Percentiles rank a stretch among this genome's conserved stretches.
Conservation (phyloP, 306 rosid genomes). For the Myrica gale region DNA sequence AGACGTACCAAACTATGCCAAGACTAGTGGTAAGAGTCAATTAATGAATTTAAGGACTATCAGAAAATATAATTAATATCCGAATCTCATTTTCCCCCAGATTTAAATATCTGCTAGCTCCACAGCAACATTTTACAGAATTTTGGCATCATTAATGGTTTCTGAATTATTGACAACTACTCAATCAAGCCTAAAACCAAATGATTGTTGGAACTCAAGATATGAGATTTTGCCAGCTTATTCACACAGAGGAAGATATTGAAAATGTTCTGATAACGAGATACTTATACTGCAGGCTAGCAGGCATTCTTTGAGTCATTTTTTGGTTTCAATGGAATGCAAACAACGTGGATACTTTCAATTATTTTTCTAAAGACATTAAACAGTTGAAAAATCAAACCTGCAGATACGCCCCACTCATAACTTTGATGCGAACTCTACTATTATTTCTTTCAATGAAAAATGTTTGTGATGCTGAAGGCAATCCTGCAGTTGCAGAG, state of each 20-base stretch:
- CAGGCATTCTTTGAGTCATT: slow-evolving; percentile 15
- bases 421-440: slow-evolving; percentile 65
- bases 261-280: slow-evolving; percentile 6
- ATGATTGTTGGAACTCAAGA: not conserved
- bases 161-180: not conserved
- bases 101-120: not conserved
- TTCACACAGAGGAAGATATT: slow-evolving; percentile 10
- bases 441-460: slow-evolving; percentile 51
- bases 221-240: slow-evolving; percentile 19
- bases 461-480: slow-evolving; percentile 59
- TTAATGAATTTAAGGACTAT: not conserved
- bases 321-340: slow-evolving; percentile 12
- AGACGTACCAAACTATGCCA: not conserved
- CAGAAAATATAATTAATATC: not conserved
- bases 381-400: slow-evolving; percentile 32
- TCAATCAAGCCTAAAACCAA: not conserved
- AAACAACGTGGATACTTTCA: slow-evolving; percentile 12
- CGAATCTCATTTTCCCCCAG: not conserved
- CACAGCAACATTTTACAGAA: not conserved
- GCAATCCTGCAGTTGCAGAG: slow-evolving; percentile 56
- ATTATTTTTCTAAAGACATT: slow-evolving; percentile 9
- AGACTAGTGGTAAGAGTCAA: not conserved
- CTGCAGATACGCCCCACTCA: slow-evolving; percentile 66
- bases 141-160: not conserved
- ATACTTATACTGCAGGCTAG: slow-evolving; percentile 2